Evolutionary conservation across 1,284 basidiomycete genomes (phyloP), one percentile per base, ranked within the genome.

Genomic region (Pholiota adiposa): DNA sequence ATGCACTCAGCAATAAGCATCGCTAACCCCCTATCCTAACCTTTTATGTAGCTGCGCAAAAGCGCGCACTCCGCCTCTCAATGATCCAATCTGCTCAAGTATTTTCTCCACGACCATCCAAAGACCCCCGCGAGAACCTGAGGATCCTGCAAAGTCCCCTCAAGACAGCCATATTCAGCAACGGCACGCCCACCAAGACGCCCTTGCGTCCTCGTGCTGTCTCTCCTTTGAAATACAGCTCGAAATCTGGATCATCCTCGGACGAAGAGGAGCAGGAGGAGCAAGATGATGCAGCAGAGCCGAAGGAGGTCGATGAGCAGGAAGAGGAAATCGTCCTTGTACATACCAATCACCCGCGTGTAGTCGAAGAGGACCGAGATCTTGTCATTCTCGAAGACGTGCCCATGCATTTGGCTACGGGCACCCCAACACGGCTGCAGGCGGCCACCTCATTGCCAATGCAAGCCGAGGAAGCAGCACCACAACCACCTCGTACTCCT

Each of bases 81-180:
- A 88, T 92, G 86, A 89, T 92, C 44, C 79, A 85, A 33, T 86
- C 85, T 58, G 87, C 87, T 0, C 82, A 89, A 64, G 88, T 92
- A 4, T 90, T 90, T 70, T 83, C 84, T 1, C 89, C 88, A 0
- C 70, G 82, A 7, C 86, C 86, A 0, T 85, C 83, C 49, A 70
- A 74, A 2, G 79, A 88, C 67, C 85, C 87, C 1, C 71, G 6
- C 51, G 49, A 85, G 69, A 90, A 89, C 64, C 76, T 90, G 1
- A 78, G 82, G 3, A 75, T 88, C 41, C 77, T 89, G 3, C 80
- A 86, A 69, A 84, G 79, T 12, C 87, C 87, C 0, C 67, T 88
- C 19, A 85, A 83, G 57, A 81, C 82, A 59, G 72, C 78, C 8
- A 75, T 77, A 61, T 63, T 67, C 16, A 57, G 62, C 18, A 23